A percentile compares a stretch with the other conserved stretches of the same genome.
Evolutionary conservation across 106 monocot species (phyloP).

Genomic region (Apostasia shenzhenica): DNA sequence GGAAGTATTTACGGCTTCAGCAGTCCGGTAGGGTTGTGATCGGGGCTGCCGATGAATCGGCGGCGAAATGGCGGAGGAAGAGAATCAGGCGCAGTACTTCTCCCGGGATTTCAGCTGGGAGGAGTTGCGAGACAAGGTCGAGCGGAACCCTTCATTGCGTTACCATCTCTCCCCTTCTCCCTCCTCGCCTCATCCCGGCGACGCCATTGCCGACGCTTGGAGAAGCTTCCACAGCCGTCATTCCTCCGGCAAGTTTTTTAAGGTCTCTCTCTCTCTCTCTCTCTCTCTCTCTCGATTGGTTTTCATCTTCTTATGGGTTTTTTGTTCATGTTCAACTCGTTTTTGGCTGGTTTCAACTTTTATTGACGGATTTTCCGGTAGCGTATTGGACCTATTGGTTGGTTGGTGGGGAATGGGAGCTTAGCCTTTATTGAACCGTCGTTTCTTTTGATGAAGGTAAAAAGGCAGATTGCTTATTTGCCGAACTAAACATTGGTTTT

Average conservation of each 20-base stretch:
- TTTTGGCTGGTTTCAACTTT: too few species aligned
- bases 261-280: slow-evolving; percentile 23
- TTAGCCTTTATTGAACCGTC: too few species aligned
- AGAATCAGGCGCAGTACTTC: slow-evolving; percentile 53
- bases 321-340: too few species aligned
- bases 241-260: slow-evolving; percentile 78
- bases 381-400: too few species aligned
- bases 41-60: not conserved
- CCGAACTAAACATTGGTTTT: too few species aligned
- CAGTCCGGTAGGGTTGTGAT: not conserved
- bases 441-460: too few species aligned
- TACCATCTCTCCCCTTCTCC: slow-evolving; percentile 54
- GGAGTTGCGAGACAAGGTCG: slow-evolving; percentile 47
- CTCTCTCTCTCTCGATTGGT: not conserved
- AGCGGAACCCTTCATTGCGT: slow-evolving; percentile 35
- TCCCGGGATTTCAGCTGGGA: slow-evolving; percentile 80
- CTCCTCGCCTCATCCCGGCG: slow-evolving; percentile 3
- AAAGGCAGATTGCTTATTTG: too few species aligned
- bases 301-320: not conserved
- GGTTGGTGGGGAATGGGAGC: too few species aligned
- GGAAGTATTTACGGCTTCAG: too few species aligned
- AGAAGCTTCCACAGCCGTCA: slow-evolving; percentile 79
- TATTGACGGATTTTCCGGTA: too few species aligned
- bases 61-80: slow-evolving; percentile 25
- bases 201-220: slow-evolving; percentile 54